Evolutionary conservation across 2,329 filamentous ascomycete species (phyloP).

Genomic region (Nemania sp.): DNA sequence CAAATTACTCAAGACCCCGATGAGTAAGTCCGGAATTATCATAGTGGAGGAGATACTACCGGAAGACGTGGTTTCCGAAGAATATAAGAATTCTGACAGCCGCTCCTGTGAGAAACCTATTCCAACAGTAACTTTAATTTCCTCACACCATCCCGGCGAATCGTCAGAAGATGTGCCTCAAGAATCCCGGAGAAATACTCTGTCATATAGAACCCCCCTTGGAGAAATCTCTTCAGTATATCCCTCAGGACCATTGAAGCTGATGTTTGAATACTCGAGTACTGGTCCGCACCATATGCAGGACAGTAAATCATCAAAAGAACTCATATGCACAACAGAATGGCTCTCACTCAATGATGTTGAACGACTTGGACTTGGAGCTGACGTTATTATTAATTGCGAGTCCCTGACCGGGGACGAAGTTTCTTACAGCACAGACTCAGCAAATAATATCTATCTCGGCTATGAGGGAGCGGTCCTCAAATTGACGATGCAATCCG

Average conservation of each 20-base stretch:
- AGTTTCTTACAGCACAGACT: conserved; percentile 12
- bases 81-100: not conserved
- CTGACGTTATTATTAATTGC: not conserved
- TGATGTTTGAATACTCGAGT: conserved; percentile 25
- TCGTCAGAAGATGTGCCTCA: no score
- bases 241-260: conserved; percentile 4
- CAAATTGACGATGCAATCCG: conserved; percentile 15
- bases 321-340: conserved; percentile 17
- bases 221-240: conserved; percentile 19
- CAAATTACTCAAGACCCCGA: no score
- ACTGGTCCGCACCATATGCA: not conserved
- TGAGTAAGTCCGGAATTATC: not conserved
- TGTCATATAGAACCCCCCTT: not conserved
- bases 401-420: conserved; percentile 10
- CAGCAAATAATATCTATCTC: conserved; percentile 15
- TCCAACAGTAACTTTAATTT: not conserved
- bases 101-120: not conserved
- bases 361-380: not conserved
- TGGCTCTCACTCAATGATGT: conserved; percentile 19
- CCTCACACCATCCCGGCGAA: not conserved
- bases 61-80: not conserved
- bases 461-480: conserved; percentile 11
- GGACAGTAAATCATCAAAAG: not conserved
- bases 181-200: not conserved
- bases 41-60: not conserved